These are phyloP conservation scores for Umbilicaria muhlenbergii DNA, from an alignment of 495 filamentous ascomycete genomes.

Conservation along the genomic window DNA sequence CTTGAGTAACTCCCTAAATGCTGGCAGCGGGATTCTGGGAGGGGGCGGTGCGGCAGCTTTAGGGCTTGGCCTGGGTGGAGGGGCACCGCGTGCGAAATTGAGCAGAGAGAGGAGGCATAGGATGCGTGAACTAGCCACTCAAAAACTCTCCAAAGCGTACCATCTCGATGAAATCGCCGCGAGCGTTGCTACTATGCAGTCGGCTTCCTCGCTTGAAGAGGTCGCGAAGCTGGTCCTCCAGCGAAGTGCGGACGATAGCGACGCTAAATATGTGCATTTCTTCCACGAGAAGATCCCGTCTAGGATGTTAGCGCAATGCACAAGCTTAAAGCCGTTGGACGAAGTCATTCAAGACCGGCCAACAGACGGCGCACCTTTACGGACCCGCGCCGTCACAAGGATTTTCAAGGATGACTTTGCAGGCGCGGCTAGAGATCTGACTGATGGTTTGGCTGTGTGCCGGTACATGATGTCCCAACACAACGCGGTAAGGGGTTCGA, in stretches of 20 bases:
- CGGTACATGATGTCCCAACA: constrained; percentile 31
- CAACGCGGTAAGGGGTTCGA: constrained; percentile 26
- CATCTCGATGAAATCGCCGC: constrained; percentile 66
- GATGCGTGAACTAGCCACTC: constrained; percentile 61
- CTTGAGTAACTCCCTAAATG: constrained; percentile 31
- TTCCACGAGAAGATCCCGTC: constrained; percentile 80
- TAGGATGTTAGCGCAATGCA: constrained; percentile 58
- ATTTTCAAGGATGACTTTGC: constrained; percentile 61
- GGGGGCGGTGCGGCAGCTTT: constrained; percentile 38
- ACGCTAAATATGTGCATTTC: constrained; percentile 73
- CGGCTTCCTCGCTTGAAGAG: constrained; percentile 60
- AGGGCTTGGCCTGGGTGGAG: constrained; percentile 43
- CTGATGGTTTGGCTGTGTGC: constrained; percentile 41
- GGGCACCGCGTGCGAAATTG: constrained; percentile 45
- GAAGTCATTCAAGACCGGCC: constrained; percentile 47
- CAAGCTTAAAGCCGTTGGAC: constrained; percentile 45
- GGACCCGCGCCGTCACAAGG: constrained; percentile 56
- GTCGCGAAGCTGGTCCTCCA: constrained; percentile 60
- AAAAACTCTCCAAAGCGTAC: constrained; percentile 60
- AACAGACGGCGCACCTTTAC: constrained; percentile 44
- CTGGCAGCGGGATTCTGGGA: constrained; percentile 35
- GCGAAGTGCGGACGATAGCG: constrained; percentile 41
- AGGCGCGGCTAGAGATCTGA: constrained; percentile 52
- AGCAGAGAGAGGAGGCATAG: constrained; percentile 57
- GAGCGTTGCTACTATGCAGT: constrained; percentile 72